Conservation (phyloP, 2,329 filamentous ascomycete genomes). For the Hortaea sp. region DNA sequence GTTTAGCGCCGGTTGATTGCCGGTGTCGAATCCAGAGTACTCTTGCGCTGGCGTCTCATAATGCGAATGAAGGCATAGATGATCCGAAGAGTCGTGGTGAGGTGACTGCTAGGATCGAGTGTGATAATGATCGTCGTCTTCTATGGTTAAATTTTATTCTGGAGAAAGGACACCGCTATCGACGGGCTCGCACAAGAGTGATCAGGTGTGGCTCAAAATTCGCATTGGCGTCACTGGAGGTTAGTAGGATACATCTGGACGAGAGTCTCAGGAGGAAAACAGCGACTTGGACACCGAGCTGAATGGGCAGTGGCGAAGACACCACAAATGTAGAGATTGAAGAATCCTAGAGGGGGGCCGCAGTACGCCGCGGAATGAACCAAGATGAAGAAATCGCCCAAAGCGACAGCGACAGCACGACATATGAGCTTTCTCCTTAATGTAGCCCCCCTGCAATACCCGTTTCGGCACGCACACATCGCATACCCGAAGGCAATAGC, state of each 20-base stretch:
- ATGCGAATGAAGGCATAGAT: conserved; percentile 44
- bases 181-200: background rate
- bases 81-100: conserved; percentile 14
- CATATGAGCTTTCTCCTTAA: conserved; percentile 1
- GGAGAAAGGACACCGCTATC: no score
- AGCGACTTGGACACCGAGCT: conserved; percentile 3
- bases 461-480: background rate
- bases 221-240: conserved; percentile 3
- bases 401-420: background rate
- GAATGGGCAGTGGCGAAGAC: conserved; percentile 7
- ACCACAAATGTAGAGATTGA: conserved; percentile 2
- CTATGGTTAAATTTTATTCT: conserved; percentile 16
- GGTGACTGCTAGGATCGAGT: conserved; percentile 19
- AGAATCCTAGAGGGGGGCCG: conserved; percentile 2
- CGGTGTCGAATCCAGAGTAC: conserved; percentile 55
- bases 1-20: conserved; percentile 47
- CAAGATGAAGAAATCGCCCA: background rate
- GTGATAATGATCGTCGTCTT: conserved; percentile 18
- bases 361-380: conserved; percentile 4
- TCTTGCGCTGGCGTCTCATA: conserved; percentile 61
- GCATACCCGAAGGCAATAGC: no score
- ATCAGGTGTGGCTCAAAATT: no score
- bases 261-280: background rate
- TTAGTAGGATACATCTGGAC: background rate
- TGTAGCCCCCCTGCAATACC: conserved; percentile 2